phyloP scores from a whole-genome alignment of 805 yeast genomes.

The Wickerhamiella musiphila region DNA sequence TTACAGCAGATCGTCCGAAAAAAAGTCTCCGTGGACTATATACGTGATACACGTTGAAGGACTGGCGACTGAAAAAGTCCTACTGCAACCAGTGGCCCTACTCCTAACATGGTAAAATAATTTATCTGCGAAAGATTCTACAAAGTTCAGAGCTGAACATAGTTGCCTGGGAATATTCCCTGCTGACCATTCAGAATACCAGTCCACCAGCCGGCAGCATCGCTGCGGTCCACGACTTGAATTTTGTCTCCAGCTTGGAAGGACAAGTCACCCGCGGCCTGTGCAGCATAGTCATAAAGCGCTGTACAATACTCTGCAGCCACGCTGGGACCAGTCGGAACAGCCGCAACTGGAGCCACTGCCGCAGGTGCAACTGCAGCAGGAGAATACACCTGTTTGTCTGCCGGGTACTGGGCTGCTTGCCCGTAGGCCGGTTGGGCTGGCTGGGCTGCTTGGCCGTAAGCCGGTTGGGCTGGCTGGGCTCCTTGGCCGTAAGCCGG shows the following conservation, averaged over 20 bases:
- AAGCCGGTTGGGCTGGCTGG: constrained; percentile 9
- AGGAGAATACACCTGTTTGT: constrained; percentile 16
- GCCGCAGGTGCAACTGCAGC: constrained; percentile 21
- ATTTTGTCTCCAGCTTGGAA: constrained; percentile 81
- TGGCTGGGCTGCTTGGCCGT: constrained; percentile 11
- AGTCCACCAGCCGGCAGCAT: constrained; percentile 96
- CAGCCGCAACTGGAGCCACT: constrained; percentile 19
- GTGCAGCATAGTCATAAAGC: constrained; percentile 78
- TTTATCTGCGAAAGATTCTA: too few species aligned
- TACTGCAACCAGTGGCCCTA: too few species aligned
- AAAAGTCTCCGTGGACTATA: too few species aligned
- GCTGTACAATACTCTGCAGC: constrained; percentile 51
- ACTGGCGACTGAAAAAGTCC: too few species aligned
- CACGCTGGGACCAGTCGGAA: constrained; percentile 21
- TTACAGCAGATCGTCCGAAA: too few species aligned
- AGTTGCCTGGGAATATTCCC: constrained; percentile 94
- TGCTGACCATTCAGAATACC: constrained; percentile 69
- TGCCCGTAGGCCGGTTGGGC: constrained; percentile 10
- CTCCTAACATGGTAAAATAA: too few species aligned
- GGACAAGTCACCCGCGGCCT: constrained; percentile 78
- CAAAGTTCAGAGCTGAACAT: too few species aligned
- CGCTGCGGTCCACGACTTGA: constrained; percentile 69
- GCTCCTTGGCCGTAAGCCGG: constrained; percentile 16
- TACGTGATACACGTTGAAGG: too few species aligned
- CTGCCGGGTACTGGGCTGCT: constrained; percentile 12